Conservation (phyloP, 169 alveolate genomes). For the Eimeria acervulina region DNA sequence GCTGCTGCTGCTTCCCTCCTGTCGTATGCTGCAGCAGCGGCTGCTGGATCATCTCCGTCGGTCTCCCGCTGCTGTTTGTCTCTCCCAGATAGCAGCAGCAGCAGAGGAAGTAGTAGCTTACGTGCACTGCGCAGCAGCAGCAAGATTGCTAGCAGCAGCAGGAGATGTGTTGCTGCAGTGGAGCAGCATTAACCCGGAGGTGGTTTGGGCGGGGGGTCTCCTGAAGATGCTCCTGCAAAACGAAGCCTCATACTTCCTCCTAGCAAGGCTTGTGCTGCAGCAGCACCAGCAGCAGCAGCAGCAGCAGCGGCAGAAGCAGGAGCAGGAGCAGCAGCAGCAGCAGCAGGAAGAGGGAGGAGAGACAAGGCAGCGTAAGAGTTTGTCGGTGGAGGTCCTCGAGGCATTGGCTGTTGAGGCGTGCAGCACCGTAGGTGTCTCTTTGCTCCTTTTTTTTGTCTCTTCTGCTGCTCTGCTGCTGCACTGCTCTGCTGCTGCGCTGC, state of each 20-base stretch:
- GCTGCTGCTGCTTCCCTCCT: slow-evolving; percentile 31
- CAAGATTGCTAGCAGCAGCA: slow-evolving; percentile 1
- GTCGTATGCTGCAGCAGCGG: slow-evolving; percentile 49
- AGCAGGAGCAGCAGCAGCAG: neutral
- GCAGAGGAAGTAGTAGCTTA: neutral
- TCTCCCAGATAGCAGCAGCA: slow-evolving; percentile 38
- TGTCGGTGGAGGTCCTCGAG: slow-evolving; percentile 23
- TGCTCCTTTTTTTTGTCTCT: neutral
- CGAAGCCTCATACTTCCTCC: slow-evolving; percentile 26
- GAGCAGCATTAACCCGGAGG: neutral
- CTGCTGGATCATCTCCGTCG: slow-evolving; percentile 47
- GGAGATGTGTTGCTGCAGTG: neutral
- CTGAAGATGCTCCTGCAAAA: neutral
- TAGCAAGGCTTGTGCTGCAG: slow-evolving; percentile 15
- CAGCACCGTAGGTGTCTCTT: slow-evolving; percentile 40
- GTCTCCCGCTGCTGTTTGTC: neutral
- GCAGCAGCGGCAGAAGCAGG: neutral
- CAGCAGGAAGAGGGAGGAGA: neutral
- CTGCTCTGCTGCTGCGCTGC: too few species aligned
- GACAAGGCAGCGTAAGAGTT: neutral
- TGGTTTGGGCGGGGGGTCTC: slow-evolving; percentile 35
- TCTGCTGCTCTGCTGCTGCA: neutral
- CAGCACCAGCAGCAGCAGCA: neutral
- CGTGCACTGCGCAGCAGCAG: neutral
- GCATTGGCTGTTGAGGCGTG: slow-evolving; percentile 52